Evolutionary conservation across 768 basidiomycete species (phyloP).

Genomic region (Naganishia kalamii): DNA sequence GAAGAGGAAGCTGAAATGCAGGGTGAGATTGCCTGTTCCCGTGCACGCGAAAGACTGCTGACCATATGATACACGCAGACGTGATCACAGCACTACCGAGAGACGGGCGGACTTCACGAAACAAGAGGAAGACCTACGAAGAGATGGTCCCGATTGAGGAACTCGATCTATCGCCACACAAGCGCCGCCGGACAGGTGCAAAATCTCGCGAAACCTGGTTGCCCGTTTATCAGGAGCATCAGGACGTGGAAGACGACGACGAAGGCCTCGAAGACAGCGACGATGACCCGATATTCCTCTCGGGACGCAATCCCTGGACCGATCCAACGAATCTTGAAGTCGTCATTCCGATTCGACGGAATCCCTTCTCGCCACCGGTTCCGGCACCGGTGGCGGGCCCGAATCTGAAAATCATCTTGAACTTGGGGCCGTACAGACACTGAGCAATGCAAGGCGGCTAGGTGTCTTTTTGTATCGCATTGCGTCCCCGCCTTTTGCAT

Average conservation of each 20-base stretch:
- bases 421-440: neutral
- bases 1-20: neutral
- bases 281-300: neutral
- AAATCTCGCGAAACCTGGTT: too few species aligned
- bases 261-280: neutral
- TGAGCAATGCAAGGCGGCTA: neutral
- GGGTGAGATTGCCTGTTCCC: neutral
- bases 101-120: neutral
- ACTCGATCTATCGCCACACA: neutral
- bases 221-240: too few species aligned
- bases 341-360: neutral
- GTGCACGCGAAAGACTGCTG: neutral
- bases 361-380: neutral
- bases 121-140: neutral
- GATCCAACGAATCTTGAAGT: neutral
- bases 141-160: neutral
- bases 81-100: neutral
- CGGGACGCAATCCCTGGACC: neutral
- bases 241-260: neutral
- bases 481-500: neutral
- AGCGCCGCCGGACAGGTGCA: neutral
- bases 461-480: neutral
- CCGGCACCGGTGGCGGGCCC: neutral
- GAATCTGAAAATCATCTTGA: constrained; percentile 8
- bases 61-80: neutral